Percentiles rank a stretch among this genome's conserved stretches.
Conservation (phyloP, 1,284 basidiomycete species). For the Rhodotorula sp. region DNA sequence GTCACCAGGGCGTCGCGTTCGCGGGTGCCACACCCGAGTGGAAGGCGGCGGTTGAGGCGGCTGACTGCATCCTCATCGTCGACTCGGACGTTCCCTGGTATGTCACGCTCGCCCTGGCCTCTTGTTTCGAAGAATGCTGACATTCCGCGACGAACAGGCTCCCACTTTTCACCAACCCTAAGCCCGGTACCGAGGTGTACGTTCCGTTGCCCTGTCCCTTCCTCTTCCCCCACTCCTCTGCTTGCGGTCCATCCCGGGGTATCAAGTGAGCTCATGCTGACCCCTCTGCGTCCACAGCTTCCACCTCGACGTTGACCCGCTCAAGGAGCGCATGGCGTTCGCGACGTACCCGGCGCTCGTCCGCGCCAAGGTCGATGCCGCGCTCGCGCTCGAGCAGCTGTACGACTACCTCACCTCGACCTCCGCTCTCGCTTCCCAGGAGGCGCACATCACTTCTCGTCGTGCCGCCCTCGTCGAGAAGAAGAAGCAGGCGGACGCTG, state of each 20-base stretch:
- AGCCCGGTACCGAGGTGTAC: slow-evolving; percentile 26
- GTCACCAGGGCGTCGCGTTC: slow-evolving; percentile 59
- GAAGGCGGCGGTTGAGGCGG: slow-evolving; percentile 56
- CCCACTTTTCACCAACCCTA: slow-evolving; percentile 57
- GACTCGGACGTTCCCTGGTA: slow-evolving; percentile 67
- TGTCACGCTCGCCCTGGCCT: background rate
- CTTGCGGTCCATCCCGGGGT: no score
- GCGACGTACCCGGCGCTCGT: slow-evolving; percentile 36
- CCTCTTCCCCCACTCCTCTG: no score
- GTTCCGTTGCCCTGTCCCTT: background rate
- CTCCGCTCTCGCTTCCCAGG: slow-evolving; percentile 5
- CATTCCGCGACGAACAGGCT: slow-evolving; percentile 47
- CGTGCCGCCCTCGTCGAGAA: slow-evolving; percentile 8
- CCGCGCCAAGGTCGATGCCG: slow-evolving; percentile 62
- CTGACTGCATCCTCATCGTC: slow-evolving; percentile 65
- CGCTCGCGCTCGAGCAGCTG: slow-evolving; percentile 60
- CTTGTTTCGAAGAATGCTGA: no score
- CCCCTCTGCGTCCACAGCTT: slow-evolving; percentile 60
- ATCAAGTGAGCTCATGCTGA: no score
- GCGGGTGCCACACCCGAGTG: slow-evolving; percentile 53
- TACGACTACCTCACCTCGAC: slow-evolving; percentile 26
- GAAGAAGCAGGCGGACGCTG: background rate
- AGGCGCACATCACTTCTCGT: slow-evolving; percentile 5
- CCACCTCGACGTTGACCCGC: slow-evolving; percentile 65
- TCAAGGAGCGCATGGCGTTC: slow-evolving; percentile 54